Evolutionary conservation across 768 basidiomycete genomes (phyloP).

Genomic region (Asterophora lycoperdoides): DNA sequence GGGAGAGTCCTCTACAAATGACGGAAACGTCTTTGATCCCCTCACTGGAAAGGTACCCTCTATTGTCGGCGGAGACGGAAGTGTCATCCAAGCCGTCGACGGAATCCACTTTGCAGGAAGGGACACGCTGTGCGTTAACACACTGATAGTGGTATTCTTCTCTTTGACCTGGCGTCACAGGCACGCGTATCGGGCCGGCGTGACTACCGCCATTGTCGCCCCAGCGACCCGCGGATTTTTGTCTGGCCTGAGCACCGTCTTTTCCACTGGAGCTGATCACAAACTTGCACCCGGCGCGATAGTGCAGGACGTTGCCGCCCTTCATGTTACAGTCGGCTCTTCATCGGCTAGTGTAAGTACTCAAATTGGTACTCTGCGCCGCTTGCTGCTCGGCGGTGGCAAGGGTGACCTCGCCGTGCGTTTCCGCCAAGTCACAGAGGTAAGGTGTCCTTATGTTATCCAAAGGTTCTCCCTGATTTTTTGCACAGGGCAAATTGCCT

Average conservation of each 20-base stretch:
- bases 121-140: constrained; percentile 59
- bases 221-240: constrained; percentile 56
- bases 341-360: constrained; percentile 63
- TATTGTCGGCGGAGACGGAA: constrained; percentile 47
- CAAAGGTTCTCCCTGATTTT: not conserved
- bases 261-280: constrained; percentile 58
- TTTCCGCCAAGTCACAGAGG: constrained; percentile 45
- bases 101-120: constrained; percentile 65
- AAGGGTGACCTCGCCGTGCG: constrained; percentile 37
- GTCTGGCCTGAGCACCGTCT: constrained; percentile 58
- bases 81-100: constrained; percentile 59
- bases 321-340: constrained; percentile 59
- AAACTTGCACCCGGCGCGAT: constrained; percentile 62
- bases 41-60: constrained; percentile 38
- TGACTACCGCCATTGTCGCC: constrained; percentile 50
- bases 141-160: not conserved
- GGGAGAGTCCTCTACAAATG: constrained; percentile 63
- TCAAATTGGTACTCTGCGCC: constrained; percentile 70
- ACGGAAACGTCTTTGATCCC: constrained; percentile 60
- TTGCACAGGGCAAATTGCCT: constrained; percentile 56
- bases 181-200: constrained; percentile 65
- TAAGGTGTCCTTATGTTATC: constrained; percentile 15
- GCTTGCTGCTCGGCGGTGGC: constrained; percentile 48
- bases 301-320: constrained; percentile 54
- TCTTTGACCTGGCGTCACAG: constrained; percentile 28